Evolutionary conservation across 1,139 yeast genomes (phyloP).

Genomic region (Blastobotrys persicus): DNA sequence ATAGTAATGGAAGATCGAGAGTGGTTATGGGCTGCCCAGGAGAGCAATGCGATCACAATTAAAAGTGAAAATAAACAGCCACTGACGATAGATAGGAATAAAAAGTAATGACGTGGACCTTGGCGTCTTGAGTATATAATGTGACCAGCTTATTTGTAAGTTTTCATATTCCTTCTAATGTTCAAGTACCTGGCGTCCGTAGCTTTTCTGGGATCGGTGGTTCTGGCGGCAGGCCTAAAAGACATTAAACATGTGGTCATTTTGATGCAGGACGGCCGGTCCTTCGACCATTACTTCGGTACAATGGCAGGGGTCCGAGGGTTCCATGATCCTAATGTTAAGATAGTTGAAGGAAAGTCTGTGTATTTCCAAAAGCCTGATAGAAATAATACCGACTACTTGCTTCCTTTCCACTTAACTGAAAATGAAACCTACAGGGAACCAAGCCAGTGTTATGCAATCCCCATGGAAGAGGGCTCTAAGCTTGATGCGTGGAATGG

Average conservation of each 20-base stretch:
- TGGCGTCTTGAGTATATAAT: not conserved
- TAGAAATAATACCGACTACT: conserved; percentile 7
- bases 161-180: not conserved
- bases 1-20: too few species aligned
- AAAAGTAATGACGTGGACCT: not conserved
- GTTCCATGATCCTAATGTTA: conserved; percentile 31
- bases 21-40: too few species aligned
- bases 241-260: conserved; percentile 28
- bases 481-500: conserved; percentile 30
- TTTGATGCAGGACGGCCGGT: conserved; percentile 34
- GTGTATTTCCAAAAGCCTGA: conserved; percentile 18
- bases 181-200: not conserved
- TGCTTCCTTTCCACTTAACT: conserved; percentile 24
- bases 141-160: not conserved
- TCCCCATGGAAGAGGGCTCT: conserved; percentile 21
- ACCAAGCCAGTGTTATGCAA: conserved; percentile 25
- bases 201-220: not conserved
- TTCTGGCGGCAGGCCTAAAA: conserved; percentile 60
- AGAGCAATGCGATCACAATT: too few species aligned
- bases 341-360: conserved; percentile 8
- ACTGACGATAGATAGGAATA: too few species aligned
- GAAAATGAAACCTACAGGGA: conserved; percentile 22
- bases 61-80: too few species aligned
- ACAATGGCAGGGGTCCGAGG: conserved; percentile 34
- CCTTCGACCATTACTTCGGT: conserved; percentile 33